phyloP scores from a whole-genome alignment of 805 yeast species.

The Schwanniomyces occidentalis region DNA sequence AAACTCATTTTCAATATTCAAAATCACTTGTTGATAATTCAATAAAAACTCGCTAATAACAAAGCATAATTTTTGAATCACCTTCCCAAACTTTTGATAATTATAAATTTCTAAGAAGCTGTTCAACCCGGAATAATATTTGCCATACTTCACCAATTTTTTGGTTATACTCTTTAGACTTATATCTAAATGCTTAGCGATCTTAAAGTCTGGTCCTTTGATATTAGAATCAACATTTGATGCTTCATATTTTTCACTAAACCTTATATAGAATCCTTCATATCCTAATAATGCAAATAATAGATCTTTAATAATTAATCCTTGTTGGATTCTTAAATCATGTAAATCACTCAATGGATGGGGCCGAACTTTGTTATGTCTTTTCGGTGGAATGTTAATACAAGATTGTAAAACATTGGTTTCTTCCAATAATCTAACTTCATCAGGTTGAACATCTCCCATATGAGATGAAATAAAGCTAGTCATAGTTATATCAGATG shows the following conservation, averaged over 20 bases:
- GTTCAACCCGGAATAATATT: constrained; percentile 56
- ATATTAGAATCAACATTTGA: constrained; percentile 38
- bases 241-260: constrained; percentile 60
- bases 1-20: constrained; percentile 57
- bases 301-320: constrained; percentile 68
- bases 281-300: constrained; percentile 65
- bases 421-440: constrained; percentile 15
- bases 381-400: constrained; percentile 7
- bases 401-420: constrained; percentile 17
- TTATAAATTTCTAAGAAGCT: constrained; percentile 64
- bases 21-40: constrained; percentile 27
- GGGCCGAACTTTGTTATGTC: constrained; percentile 30
- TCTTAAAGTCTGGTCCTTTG: constrained; percentile 72
- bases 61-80: constrained; percentile 70
- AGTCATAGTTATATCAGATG: constrained; percentile 9
- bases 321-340: constrained; percentile 66
- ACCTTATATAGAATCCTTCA: constrained; percentile 79
- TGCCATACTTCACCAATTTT: constrained; percentile 61
- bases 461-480: constrained; percentile 12
- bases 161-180: constrained; percentile 70
- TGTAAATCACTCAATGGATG: constrained; percentile 47
- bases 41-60: constrained; percentile 41
- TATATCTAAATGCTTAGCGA: constrained; percentile 71
- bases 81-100: constrained; percentile 59
- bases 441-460: constrained; percentile 14